Evolutionary conservation across 2,329 filamentous ascomycete species (phyloP).

Genomic region (Coniella vitis): DNA sequence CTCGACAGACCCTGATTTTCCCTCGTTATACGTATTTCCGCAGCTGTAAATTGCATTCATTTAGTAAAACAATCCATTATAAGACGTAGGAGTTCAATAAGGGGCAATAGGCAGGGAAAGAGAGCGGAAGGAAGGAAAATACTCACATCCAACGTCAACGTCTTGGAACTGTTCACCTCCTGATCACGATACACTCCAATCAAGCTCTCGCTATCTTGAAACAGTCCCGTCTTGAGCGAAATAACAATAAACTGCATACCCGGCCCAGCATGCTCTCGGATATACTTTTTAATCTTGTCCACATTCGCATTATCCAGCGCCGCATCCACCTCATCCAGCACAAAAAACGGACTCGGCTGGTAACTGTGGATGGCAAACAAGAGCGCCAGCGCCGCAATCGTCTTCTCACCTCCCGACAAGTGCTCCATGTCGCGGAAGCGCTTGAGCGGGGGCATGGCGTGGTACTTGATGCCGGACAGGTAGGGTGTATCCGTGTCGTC

Average conservation of each 20-base stretch:
- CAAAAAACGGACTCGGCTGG: constrained; percentile 94
- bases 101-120: not conserved
- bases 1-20: no score
- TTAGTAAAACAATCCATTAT: constrained; percentile 4
- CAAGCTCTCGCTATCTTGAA: constrained; percentile 92
- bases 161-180: constrained; percentile 83
- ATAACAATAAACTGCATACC: constrained; percentile 99
- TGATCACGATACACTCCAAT: constrained; percentile 96
- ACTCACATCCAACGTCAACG: constrained; percentile 92
- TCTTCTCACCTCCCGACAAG: constrained; percentile 94
- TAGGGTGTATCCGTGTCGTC: constrained; percentile 97
- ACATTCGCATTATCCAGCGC: constrained; percentile 98
- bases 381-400: constrained; percentile 93
- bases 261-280: constrained; percentile 84
- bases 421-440: constrained; percentile 99
- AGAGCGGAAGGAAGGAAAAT: not conserved
- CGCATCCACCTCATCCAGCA: constrained; percentile 95
- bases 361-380: constrained; percentile 96
- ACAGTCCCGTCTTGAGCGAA: constrained; percentile 87
- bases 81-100: no score
- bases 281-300: constrained; percentile 92
- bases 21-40: constrained; percentile 10
- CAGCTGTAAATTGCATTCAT: constrained; percentile 5
- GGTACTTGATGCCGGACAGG: constrained; percentile 92
- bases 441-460: constrained; percentile 97